Evolutionary conservation across 2,329 filamentous ascomycete species (phyloP).

Genomic region (Xylariales sp.): DNA sequence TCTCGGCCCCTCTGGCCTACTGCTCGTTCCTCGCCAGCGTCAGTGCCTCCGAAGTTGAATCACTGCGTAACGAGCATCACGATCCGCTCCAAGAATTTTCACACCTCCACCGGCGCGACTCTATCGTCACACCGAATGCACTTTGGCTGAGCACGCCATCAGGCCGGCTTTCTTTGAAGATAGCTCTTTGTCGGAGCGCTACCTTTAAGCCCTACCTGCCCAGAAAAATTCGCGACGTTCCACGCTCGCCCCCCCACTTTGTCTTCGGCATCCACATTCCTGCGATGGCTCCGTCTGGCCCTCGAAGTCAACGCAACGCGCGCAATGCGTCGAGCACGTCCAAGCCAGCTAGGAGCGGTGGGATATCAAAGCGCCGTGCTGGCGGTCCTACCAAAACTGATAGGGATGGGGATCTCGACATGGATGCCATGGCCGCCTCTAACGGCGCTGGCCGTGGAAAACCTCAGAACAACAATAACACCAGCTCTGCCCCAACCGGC

Average conservation of each 20-base stretch:
- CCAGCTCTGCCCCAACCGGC: conserved; percentile 10
- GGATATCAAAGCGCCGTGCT: conserved; percentile 46
- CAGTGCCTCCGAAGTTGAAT: too few relatives aligned
- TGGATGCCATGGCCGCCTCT: conserved; percentile 39
- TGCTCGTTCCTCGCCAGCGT: too few relatives aligned
- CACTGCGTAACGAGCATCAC: too few relatives aligned
- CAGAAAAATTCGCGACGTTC: neutral
- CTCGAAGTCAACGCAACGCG: conserved; percentile 14
- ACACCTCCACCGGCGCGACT: too few relatives aligned
- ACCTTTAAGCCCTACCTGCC: neutral
- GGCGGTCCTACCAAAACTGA: conserved; percentile 35
- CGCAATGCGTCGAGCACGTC: conserved; percentile 9
- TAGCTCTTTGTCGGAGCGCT: neutral
- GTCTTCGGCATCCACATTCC: neutral
- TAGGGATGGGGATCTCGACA: conserved; percentile 56
- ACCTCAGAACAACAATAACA: conserved; percentile 17
- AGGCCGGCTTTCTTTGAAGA: neutral
- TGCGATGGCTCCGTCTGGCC: conserved; percentile 14
- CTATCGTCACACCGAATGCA: too few relatives aligned
- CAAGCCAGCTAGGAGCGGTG: conserved; percentile 32
- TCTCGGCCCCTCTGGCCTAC: too few relatives aligned
- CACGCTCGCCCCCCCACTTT: neutral
- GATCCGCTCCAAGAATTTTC: too few relatives aligned
- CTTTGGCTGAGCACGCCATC: too few relatives aligned
- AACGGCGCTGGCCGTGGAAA: conserved; percentile 25